A percentile compares a stretch with the other conserved stretches of the same genome.
Conservation (phyloP, 768 basidiomycete genomes). For the Glaciozyma antarctica region DNA sequence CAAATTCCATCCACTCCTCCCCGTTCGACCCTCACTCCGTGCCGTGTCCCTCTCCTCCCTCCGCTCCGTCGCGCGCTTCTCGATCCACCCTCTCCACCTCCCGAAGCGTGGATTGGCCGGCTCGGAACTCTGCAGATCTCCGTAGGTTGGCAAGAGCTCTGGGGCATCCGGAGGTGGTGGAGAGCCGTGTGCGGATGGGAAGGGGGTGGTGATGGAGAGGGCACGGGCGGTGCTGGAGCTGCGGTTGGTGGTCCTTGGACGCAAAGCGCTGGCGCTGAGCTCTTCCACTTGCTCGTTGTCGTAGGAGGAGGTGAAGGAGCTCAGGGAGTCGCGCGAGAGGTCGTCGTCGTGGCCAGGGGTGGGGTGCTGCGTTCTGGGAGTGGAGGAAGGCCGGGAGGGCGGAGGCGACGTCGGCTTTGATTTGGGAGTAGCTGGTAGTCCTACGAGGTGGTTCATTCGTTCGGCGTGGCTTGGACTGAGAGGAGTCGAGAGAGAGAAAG, state of each 20-base stretch:
- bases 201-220: background rate
- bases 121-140: background rate
- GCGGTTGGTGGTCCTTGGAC: no score
- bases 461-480: no score
- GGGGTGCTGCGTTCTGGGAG: no score
- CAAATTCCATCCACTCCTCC: constrained; percentile 8
- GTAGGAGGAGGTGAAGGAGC: background rate
- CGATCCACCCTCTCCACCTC: constrained; percentile 14
- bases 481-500: background rate
- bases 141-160: constrained; percentile 11
- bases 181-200: background rate
- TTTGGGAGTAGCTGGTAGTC: no score
- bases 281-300: no score
- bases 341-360: background rate
- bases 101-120: constrained; percentile 8
- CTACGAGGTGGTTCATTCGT: no score
- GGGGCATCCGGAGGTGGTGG: background rate
- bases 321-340: background rate
- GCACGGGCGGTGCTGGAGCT: background rate
- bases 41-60: background rate
- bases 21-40: background rate
- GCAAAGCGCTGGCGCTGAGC: no score
- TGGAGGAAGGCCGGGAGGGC: background rate
- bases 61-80: constrained; percentile 11
- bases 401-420: background rate